These are phyloP conservation scores for Agrocybe praecox DNA, from an alignment of 768 basidiomycete species.

Conservation along the genomic window DNA sequence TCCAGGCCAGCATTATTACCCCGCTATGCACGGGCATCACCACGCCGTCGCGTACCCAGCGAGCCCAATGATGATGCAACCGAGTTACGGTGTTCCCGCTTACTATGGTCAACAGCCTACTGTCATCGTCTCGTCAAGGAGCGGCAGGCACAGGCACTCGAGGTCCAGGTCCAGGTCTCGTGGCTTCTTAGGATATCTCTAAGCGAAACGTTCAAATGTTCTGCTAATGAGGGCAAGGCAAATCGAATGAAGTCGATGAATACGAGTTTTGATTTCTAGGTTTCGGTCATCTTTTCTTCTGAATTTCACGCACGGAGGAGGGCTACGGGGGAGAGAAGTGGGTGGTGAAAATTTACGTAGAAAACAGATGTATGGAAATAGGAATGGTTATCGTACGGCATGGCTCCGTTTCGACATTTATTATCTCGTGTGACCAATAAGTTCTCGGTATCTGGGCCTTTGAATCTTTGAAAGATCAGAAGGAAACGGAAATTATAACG, in stretches of 20 bases:
- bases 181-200: slow-evolving; percentile 27
- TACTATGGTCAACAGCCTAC: slow-evolving; percentile 21
- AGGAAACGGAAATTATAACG: no score
- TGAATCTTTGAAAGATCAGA: not conserved
- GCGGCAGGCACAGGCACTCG: slow-evolving; percentile 15
- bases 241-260: slow-evolving; percentile 6
- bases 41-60: slow-evolving; percentile 15
- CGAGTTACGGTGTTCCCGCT: slow-evolving; percentile 13
- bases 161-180: slow-evolving; percentile 17
- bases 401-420: slow-evolving; percentile 17
- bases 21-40: slow-evolving; percentile 22
- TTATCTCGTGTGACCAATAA: slow-evolving; percentile 6
- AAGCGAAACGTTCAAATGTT: slow-evolving; percentile 6
- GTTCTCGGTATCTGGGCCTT: not conserved
- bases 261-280: not conserved
- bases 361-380: slow-evolving; percentile 13
- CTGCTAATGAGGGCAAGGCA: not conserved
- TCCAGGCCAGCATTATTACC: slow-evolving; percentile 28
- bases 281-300: slow-evolving; percentile 4
- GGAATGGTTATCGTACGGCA: slow-evolving; percentile 18
- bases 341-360: slow-evolving; percentile 1
- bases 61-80: slow-evolving; percentile 18
- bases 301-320: slow-evolving; percentile 4
- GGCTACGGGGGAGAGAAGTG: not conserved
- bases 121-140: slow-evolving; percentile 21